Conservation (phyloP, 2,329 filamentous ascomycete species). For the Exophiala aquamarina region DNA sequence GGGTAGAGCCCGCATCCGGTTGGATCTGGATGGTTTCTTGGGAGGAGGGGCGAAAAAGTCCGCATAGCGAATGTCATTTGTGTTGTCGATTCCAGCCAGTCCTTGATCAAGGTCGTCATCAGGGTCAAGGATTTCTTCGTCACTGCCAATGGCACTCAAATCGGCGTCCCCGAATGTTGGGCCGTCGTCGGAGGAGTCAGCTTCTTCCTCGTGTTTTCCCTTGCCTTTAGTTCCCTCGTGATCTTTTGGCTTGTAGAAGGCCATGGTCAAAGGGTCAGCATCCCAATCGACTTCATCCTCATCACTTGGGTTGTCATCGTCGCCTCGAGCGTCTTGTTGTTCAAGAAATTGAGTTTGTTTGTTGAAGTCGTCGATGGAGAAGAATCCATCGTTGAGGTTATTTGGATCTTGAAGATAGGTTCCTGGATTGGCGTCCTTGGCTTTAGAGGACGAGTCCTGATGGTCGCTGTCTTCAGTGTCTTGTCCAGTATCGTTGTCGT, state of each 20-base stretch:
- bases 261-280: slow-evolving; percentile 63
- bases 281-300: slow-evolving; percentile 90
- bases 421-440: slow-evolving; percentile 43
- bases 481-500: slow-evolving; percentile 36
- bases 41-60: slow-evolving; percentile 91
- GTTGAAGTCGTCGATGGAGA: slow-evolving; percentile 97
- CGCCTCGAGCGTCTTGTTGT: slow-evolving; percentile 75
- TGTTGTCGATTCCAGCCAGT: slow-evolving; percentile 63
- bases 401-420: slow-evolving; percentile 71
- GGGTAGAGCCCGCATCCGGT: slow-evolving; percentile 52
- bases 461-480: slow-evolving; percentile 35
- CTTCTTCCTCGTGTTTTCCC: slow-evolving; percentile 24
- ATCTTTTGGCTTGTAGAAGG: slow-evolving; percentile 31
- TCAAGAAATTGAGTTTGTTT: slow-evolving; percentile 88
- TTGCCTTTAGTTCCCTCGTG: slow-evolving; percentile 7
- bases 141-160: slow-evolving; percentile 66
- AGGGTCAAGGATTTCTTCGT: slow-evolving; percentile 59
- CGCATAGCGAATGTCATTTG: slow-evolving; percentile 85
- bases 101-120: slow-evolving; percentile 56
- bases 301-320: slow-evolving; percentile 74
- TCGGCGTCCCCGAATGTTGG: slow-evolving; percentile 82
- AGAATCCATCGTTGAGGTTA: slow-evolving; percentile 95
- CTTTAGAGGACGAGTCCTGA: slow-evolving; percentile 29
- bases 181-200: slow-evolving; percentile 58
- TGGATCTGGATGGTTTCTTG: slow-evolving; percentile 65